These are phyloP conservation scores for Scheffersomyces stipitis DNA, from an alignment of 805 yeast species.

Conservation along the genomic window DNA sequence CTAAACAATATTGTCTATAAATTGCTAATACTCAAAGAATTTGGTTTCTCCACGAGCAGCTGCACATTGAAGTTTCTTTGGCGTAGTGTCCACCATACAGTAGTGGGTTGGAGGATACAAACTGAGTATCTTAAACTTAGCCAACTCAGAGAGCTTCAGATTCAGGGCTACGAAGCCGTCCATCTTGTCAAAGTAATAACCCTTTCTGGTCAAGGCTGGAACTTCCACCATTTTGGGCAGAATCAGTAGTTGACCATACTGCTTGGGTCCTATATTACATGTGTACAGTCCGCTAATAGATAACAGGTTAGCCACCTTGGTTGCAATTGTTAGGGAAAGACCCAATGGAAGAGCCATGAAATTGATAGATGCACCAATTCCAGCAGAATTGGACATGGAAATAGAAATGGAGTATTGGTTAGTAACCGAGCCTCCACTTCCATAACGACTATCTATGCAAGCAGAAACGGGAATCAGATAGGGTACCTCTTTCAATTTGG, in stretches of 20 bases:
- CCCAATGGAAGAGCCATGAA: conserved; percentile 2
- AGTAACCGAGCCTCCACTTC: conserved; percentile 9
- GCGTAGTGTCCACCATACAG: conserved; percentile 7
- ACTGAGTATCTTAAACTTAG: conserved; percentile 6
- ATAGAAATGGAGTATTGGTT: conserved; percentile 5
- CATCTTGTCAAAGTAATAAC: conserved; percentile 4
- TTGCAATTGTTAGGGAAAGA: conserved; percentile 5
- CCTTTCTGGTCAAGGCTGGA: conserved; percentile 7
- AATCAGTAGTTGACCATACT: conserved; percentile 15
- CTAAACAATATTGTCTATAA: too few relatives aligned
- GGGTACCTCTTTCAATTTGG: background rate
- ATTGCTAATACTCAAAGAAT: too few relatives aligned
- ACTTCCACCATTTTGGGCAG: conserved; percentile 10
- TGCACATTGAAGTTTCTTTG: conserved; percentile 7
- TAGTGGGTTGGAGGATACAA: conserved; percentile 10
- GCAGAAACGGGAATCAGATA: conserved; percentile 9
- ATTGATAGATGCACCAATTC: background rate
- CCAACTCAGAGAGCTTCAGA: conserved; percentile 4
- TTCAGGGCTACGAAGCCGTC: conserved; percentile 6
- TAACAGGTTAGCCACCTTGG: conserved; percentile 6
- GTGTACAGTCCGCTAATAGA: conserved; percentile 7
- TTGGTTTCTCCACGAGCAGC: background rate
- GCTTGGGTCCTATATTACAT: conserved; percentile 14
- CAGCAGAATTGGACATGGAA: conserved; percentile 1
- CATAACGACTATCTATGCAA: conserved; percentile 9